Evolutionary conservation across 1,284 basidiomycete genomes (phyloP).

Genomic region (Salmacisia buchloeana): DNA sequence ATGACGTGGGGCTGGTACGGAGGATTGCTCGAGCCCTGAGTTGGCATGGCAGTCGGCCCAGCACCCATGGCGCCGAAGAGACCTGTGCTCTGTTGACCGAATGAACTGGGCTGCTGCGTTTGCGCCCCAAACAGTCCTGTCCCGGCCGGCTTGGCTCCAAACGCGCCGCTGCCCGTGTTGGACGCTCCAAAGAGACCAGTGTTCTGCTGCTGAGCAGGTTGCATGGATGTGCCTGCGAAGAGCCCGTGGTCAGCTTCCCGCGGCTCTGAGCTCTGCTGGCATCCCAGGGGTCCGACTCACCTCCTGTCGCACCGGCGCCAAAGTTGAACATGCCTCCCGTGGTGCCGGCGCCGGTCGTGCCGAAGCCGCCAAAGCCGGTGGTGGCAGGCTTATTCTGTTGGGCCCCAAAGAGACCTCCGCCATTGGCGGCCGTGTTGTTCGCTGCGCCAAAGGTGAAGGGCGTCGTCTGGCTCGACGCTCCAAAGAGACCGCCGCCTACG

Average conservation of each 20-base stretch:
- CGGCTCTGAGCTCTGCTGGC: neutral
- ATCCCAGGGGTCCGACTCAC: neutral
- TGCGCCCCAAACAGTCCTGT: constrained; percentile 3
- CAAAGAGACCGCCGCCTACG: constrained; percentile 27
- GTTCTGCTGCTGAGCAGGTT: neutral
- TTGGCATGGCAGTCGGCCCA: neutral
- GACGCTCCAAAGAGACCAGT: neutral
- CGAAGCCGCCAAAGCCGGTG: constrained; percentile 25
- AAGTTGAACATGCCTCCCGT: neutral
- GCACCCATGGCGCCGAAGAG: neutral
- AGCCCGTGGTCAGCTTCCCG: neutral
- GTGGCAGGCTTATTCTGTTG: constrained; percentile 44
- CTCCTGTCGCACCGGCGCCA: neutral
- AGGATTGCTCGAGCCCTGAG: neutral
- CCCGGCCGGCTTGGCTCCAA: constrained; percentile 7
- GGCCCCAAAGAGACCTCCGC: constrained; percentile 48
- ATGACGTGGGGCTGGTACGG: constrained; percentile 4
- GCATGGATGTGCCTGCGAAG: neutral
- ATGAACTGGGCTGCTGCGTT: neutral
- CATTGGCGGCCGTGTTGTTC: neutral
- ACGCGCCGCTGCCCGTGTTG: neutral
- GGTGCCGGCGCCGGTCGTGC: neutral
- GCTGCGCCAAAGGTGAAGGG: neutral
- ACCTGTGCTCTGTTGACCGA: neutral
- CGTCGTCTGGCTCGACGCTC: constrained; percentile 17